A percentile compares a stretch with the other conserved stretches of the same genome.
Evolutionary conservation across 176 grass and related monocot species (phyloP).

Genomic region (maize (Zea mays)): DNA sequence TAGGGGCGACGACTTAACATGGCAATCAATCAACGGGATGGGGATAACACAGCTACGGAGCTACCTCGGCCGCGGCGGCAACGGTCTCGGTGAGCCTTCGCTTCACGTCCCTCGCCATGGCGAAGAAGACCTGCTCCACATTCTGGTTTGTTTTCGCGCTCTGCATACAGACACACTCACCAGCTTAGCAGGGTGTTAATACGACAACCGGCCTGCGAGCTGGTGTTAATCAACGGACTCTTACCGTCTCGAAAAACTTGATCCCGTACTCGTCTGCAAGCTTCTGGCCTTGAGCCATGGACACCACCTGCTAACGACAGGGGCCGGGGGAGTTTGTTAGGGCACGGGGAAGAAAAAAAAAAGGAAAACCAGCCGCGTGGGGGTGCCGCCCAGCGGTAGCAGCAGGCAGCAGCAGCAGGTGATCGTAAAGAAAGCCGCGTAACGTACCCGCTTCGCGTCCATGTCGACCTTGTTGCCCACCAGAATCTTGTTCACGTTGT

Average conservation of each 20-base stretch:
- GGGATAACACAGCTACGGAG: neutral
- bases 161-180: constrained; percentile 41
- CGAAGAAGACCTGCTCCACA: constrained; percentile 85
- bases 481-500: constrained; percentile 93
- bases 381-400: no score
- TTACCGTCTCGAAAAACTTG: constrained; percentile 90
- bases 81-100: constrained; percentile 75
- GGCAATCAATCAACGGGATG: neutral
- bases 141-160: constrained; percentile 95
- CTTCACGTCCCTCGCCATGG: constrained; percentile 86
- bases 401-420: no score
- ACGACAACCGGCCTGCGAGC: no score
- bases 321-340: constrained; percentile 9
- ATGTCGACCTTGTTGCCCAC: constrained; percentile 96
- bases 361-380: neutral
- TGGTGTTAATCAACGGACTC: neutral
- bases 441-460: constrained; percentile 76
- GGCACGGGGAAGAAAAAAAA: neutral
- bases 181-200: constrained; percentile 10
- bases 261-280: constrained; percentile 92
- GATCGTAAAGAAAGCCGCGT: no score
- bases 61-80: constrained; percentile 59
- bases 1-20: neutral
- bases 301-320: constrained; percentile 53
- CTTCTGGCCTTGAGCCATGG: constrained; percentile 78